These are phyloP conservation scores for Brassica napus DNA, from an alignment of 345 rosid species.

Conservation along the genomic window DNA sequence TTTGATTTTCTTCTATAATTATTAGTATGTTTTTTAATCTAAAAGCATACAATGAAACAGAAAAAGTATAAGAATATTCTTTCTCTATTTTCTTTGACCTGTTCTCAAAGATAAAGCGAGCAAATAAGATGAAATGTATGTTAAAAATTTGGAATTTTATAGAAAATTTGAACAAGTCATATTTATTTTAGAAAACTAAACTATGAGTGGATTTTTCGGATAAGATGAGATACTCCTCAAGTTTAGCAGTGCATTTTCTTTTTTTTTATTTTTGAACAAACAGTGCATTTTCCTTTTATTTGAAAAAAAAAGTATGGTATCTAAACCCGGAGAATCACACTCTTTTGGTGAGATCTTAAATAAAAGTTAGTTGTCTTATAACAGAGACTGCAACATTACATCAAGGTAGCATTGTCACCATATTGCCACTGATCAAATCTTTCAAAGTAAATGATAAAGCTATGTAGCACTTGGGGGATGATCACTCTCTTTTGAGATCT, in stretches of 20 bases:
- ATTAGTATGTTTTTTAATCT: neutral
- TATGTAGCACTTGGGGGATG: too few species aligned
- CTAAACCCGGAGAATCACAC: neutral
- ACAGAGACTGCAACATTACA: slow-evolving; percentile 11
- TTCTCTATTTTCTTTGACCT: neutral
- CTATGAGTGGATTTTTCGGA: neutral
- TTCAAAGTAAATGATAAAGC: neutral
- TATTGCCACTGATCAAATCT: slow-evolving; percentile 8
- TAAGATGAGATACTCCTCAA: neutral
- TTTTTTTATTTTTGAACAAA: too few species aligned
- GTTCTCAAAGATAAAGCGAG: neutral
- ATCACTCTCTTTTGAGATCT: slow-evolving; percentile 4
- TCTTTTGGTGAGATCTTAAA: neutral
- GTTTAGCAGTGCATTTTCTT: too few species aligned
- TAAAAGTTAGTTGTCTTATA: slow-evolving; percentile 9
- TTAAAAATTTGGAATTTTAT: too few species aligned
- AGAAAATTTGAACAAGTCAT: neutral
- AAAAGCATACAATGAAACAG: neutral
- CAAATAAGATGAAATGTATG: neutral
- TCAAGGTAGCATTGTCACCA: too few species aligned
- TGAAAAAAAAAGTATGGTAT: neutral
- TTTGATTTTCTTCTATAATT: neutral
- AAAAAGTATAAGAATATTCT: neutral
- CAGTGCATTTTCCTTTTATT: neutral
- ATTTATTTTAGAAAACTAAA: neutral